phyloP scores from a whole-genome alignment of 768 basidiomycete species.

The Amanita rubescens region DNA sequence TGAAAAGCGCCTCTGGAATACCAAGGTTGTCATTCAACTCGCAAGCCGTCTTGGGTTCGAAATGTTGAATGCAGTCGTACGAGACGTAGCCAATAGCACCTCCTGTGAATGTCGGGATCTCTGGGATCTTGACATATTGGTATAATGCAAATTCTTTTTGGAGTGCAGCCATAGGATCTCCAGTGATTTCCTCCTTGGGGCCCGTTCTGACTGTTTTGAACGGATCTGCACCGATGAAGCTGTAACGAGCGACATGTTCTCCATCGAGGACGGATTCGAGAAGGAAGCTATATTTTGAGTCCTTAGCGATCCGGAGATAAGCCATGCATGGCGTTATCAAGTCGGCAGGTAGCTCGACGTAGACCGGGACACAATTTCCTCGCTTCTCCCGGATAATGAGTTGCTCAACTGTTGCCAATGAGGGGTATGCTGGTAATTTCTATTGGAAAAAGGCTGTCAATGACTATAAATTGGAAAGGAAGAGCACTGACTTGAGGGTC shows the following conservation, averaged over 20 bases:
- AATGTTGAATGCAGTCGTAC: conserved; percentile 94
- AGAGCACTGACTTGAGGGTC: conserved; percentile 38
- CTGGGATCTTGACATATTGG: conserved; percentile 86
- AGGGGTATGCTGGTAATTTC: conserved; percentile 64
- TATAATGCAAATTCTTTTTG: conserved; percentile 84
- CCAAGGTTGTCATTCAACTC: conserved; percentile 67
- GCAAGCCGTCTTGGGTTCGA: conserved; percentile 87
- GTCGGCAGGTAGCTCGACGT: conserved; percentile 89
- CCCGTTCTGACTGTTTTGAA: conserved; percentile 89
- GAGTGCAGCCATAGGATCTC: conserved; percentile 81
- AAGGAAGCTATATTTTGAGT: conserved; percentile 91
- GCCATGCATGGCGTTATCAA: conserved; percentile 96
- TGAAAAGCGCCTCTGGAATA: conserved; percentile 96
- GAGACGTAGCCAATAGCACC: conserved; percentile 97
- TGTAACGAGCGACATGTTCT: conserved; percentile 88
- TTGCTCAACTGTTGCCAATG: conserved; percentile 67
- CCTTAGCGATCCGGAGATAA: conserved; percentile 87
- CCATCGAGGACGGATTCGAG: conserved; percentile 90
- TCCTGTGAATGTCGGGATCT: conserved; percentile 91
- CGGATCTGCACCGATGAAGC: conserved; percentile 95
- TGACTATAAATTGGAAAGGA: not conserved
- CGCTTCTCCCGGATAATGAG: conserved; percentile 74
- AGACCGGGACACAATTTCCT: conserved; percentile 93
- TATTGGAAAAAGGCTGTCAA: conserved; percentile 18
- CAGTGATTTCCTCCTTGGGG: conserved; percentile 69